Percentiles rank a stretch among this genome's conserved stretches.
Conservation (phyloP, 2,329 filamentous ascomycete genomes). For the Pseudogymnoascus sp. region DNA sequence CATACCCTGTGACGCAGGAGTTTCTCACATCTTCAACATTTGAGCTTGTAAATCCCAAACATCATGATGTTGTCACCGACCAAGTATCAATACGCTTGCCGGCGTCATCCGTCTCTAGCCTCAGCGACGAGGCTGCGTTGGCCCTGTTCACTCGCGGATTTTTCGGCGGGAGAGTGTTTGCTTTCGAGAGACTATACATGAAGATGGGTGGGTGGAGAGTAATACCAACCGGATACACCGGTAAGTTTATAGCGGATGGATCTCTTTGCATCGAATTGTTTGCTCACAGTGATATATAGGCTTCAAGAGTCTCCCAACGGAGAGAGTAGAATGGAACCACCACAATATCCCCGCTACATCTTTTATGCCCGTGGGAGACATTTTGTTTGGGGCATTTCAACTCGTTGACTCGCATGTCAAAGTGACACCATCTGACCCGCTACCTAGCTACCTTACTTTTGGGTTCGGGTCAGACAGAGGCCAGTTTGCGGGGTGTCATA, state of each 20-base stretch:
- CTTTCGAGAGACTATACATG: constrained; percentile 14
- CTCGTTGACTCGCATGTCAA: constrained; percentile 1
- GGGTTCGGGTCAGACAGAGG: constrained; percentile 3
- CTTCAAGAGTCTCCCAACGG: not conserved
- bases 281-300: not conserved
- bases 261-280: not conserved
- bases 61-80: constrained; percentile 1
- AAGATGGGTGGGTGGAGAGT: not conserved
- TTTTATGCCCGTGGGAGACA: constrained; percentile 1
- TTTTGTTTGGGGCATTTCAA: constrained; percentile 1
- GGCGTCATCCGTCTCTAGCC: not conserved
- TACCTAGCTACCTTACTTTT: constrained; percentile 2
- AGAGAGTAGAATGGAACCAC: not conserved
- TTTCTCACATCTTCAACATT: constrained; percentile 1
- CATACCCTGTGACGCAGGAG: constrained; percentile 3
- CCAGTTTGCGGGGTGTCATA: not conserved
- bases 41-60: not conserved
- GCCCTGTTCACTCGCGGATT: constrained; percentile 17
- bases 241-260: not conserved
- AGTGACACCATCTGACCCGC: not conserved
- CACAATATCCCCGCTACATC: not conserved
- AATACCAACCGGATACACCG: not conserved
- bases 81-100: constrained; percentile 4
- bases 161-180: constrained; percentile 18
- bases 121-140: constrained; percentile 17